Conservation (phyloP, 768 basidiomycete genomes). For the Trametes gibbosa region DNA sequence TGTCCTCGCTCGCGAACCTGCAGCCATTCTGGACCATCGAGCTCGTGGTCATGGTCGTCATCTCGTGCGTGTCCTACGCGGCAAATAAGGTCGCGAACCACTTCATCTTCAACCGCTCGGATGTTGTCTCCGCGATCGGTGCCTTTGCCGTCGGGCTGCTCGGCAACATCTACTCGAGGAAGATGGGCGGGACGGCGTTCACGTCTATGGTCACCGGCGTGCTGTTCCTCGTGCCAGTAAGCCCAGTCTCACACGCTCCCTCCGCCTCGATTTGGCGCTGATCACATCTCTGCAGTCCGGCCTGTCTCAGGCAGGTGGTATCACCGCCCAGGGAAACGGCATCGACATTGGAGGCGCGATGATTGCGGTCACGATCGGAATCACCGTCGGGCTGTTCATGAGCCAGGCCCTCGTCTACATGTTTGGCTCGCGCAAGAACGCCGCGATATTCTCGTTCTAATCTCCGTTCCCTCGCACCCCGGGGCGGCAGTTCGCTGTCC, state of each 20-base stretch:
- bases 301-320: conserved; percentile 81
- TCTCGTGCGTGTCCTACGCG: conserved; percentile 76
- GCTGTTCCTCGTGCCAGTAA: conserved; percentile 80
- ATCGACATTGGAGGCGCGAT: conserved; percentile 86
- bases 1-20: conserved; percentile 73
- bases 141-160: conserved; percentile 78
- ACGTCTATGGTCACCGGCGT: conserved; percentile 91
- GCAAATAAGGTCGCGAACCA: conserved; percentile 82
- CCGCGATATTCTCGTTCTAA: conserved; percentile 83
- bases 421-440: conserved; percentile 80
- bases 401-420: conserved; percentile 85
- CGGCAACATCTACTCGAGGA: conserved; percentile 79
- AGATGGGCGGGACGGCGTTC: conserved; percentile 84
- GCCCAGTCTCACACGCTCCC: conserved; percentile 28
- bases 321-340: conserved; percentile 75
- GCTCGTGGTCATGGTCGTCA: conserved; percentile 79
- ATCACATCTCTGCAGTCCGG: conserved; percentile 53
- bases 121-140: conserved; percentile 82
- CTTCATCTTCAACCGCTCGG: conserved; percentile 81
- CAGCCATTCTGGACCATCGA: conserved; percentile 74
- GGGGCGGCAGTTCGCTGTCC: background rate
- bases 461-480: background rate
- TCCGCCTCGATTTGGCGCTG: background rate
- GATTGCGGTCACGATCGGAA: conserved; percentile 89
- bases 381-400: conserved; percentile 87